Percentiles rank a stretch among this genome's conserved stretches.
These are phyloP conservation scores for Leccinum truebloodii DNA, from an alignment of 768 basidiomycete genomes.

Conservation along the genomic window DNA sequence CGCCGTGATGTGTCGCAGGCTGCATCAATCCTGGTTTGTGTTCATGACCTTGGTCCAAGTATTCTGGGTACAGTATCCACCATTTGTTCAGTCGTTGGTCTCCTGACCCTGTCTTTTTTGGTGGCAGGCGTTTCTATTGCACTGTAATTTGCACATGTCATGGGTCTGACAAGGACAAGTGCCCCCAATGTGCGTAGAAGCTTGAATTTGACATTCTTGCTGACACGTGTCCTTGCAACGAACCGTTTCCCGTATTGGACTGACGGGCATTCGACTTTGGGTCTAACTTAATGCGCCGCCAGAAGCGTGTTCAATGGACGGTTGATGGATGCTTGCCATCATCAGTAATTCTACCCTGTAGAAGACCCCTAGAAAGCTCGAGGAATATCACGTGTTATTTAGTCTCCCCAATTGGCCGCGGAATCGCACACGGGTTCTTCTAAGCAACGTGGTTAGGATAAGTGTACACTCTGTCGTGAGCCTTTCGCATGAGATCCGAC, in stretches of 20 bases:
- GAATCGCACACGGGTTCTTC: slow-evolving; percentile 22
- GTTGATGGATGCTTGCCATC: background rate
- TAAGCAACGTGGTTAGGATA: slow-evolving; percentile 1
- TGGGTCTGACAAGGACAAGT: background rate
- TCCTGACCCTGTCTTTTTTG: slow-evolving; percentile 7
- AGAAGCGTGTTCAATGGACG: slow-evolving; percentile 3
- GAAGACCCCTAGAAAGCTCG: slow-evolving; percentile 17
- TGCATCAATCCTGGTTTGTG: slow-evolving; percentile 15
- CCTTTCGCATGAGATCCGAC: slow-evolving; percentile 15
- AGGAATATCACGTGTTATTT: slow-evolving; percentile 17
- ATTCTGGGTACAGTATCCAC: slow-evolving; percentile 18
- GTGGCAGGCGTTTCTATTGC: background rate
- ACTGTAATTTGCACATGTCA: background rate
- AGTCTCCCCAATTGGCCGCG: slow-evolving; percentile 20
- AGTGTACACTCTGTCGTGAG: background rate
- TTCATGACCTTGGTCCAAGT: background rate
- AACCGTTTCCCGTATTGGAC: slow-evolving; percentile 4
- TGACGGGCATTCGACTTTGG: slow-evolving; percentile 1
- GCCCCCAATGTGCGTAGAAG: background rate
- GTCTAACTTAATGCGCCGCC: background rate
- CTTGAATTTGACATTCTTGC: slow-evolving; percentile 3
- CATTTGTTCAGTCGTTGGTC: slow-evolving; percentile 8
- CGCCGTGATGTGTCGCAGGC: slow-evolving; percentile 13
- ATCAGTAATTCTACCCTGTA: slow-evolving; percentile 11
- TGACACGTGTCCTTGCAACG: slow-evolving; percentile 9